Base-by-base conservation (phyloP, 495 filamentous ascomycete genomes). In the Penicillium dipodomyicola region DNA sequence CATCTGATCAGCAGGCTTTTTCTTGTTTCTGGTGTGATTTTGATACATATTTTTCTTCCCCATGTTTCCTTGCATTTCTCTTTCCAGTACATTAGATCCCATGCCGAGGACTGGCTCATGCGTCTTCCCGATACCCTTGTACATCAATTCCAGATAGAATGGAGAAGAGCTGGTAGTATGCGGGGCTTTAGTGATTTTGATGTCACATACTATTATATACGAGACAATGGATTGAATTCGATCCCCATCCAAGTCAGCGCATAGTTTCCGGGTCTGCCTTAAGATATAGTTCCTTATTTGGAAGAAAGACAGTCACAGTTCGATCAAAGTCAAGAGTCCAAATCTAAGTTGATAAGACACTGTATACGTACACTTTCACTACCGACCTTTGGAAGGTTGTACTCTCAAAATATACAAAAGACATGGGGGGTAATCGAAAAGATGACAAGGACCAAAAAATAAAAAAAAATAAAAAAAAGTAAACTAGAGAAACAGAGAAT, bases 111-210 rank as follows among this genome's bases (percentile, higher is more conserved):
- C 56, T 52, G 63, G 46, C 52, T 57, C 55, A 43, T 57, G 60
- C 27, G 56, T 65, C 64, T 64, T 65, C 58, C 52, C 55, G 64
- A 65, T 69, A 65, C 64, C 61, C 61, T 56, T 69, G 64, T 69
- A 69, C 64, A 68, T 68, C 66, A 65, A 62, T 62, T 49, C 53
- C 58, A 64, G 61, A 69, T 69, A 69, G 64, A 69, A 55, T 64
- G 61, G 59, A 60, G 62, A 46, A 49, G 56, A 65, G 57, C 54
- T 49, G 58, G 49, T 54, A 50, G 58, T 56, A 46, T 64, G 51
- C 35, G 15, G 33, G 54, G 60, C 39, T 62, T 47, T 49, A 56
- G 56, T 39, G 56, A 45, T 57, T 52, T 44, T 48, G 56, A 53
- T 53, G 40, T 58, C 39, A 51, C 27, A 51, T 44, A 49, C n/a